These are phyloP conservation scores for Aphanomyces astaci DNA, from an alignment of 352 stramenopile genomes.

Conservation along the genomic window DNA sequence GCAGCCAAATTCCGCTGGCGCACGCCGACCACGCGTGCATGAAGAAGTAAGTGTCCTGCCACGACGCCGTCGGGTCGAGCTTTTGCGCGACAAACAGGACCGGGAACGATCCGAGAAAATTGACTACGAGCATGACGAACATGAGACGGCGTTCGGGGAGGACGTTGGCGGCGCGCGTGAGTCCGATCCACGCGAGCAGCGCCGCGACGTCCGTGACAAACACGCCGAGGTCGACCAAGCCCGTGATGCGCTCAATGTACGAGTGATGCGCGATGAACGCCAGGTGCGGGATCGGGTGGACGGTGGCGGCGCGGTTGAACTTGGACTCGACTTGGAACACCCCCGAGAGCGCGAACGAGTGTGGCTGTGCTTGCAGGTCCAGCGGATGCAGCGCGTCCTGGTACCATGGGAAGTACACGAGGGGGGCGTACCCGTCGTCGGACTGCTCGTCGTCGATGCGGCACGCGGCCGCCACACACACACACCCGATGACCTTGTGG, in stretches of 20 bases:
- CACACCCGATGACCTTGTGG: conserved; percentile 13
- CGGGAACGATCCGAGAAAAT: conserved; percentile 18
- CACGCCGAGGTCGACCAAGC: conserved; percentile 10
- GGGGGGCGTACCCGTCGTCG: conserved; percentile 5
- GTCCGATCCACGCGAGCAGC: conserved; percentile 9
- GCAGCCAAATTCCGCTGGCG: conserved; percentile 11
- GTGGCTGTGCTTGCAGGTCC: not conserved
- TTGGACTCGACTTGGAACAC: conserved; percentile 7
- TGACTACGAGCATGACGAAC: conserved; percentile 19
- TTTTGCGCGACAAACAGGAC: conserved; percentile 18
- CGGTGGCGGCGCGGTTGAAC: not conserved
- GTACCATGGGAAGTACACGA: conserved; percentile 24
- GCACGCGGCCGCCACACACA: not conserved
- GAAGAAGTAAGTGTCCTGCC: conserved; percentile 19
- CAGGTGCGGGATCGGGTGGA: conserved; percentile 14
- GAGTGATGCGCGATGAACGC: conserved; percentile 20
- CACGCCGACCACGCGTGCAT: conserved; percentile 16
- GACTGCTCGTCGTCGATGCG: conserved; percentile 4
- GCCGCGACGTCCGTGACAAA: conserved; percentile 10
- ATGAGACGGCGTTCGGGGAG: conserved; percentile 19
- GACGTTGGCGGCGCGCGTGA: not conserved
- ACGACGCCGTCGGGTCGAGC: conserved; percentile 3
- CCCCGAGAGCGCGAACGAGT: conserved; percentile 16
- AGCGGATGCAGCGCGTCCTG: conserved; percentile 16
- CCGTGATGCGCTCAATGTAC: conserved; percentile 23